Conservation (phyloP, 2,329 filamentous ascomycete species). For the Cryphonectria japonica region DNA sequence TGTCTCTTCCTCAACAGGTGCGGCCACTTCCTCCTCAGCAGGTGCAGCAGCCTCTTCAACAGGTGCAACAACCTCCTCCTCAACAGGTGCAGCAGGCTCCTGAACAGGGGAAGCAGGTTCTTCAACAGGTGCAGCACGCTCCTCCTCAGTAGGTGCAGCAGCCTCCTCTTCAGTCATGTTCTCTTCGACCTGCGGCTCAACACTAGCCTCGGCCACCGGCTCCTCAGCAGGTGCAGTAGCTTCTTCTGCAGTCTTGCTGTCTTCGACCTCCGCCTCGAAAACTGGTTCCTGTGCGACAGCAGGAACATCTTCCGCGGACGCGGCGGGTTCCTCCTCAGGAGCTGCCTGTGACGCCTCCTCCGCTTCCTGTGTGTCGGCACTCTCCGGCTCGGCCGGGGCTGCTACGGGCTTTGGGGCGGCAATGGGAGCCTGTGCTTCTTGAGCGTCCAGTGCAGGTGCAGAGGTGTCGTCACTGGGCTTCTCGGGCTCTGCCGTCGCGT, state of each 20-base stretch:
- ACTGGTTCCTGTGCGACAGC: background rate
- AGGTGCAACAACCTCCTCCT: no score
- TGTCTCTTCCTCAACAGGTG: no score
- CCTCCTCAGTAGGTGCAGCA: no score
- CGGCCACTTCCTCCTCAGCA: no score
- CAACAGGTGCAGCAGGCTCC: no score
- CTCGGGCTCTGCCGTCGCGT: constrained; percentile 1
- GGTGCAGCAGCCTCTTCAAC: no score
- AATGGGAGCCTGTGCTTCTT: constrained; percentile 7
- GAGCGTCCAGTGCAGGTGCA: background rate
- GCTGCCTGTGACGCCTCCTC: background rate
- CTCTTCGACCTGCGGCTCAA: no score
- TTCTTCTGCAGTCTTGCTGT: background rate
- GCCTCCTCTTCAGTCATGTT: no score
- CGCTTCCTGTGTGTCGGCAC: background rate
- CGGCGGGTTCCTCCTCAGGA: background rate
- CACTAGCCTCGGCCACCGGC: no score
- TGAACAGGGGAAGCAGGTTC: no score
- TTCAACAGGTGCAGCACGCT: no score
- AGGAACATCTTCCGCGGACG: background rate
- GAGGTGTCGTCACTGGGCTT: background rate
- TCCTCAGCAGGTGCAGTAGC: no score
- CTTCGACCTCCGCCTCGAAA: background rate
- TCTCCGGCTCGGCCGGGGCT: constrained; percentile 6
- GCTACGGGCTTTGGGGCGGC: background rate